Base-by-base conservation (phyloP, 306 rosid species). In the Dalbergia cultrata region DNA sequence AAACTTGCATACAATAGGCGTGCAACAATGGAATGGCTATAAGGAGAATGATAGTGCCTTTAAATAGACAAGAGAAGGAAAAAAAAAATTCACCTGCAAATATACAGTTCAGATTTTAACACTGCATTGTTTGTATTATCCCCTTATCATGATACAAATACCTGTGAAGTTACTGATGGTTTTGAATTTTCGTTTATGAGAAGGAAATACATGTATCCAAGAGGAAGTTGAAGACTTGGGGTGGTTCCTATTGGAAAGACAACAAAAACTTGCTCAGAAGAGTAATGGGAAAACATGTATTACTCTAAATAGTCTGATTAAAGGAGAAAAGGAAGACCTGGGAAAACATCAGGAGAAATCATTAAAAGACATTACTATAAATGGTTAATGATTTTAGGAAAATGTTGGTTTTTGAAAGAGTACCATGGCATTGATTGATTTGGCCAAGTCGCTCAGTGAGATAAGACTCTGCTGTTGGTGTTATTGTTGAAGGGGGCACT, bases 321-420 rank as follows among this genome's bases (percentile, higher is more conserved):
- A 12, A 13, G 53, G 53, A 13, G 53, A 3, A 47, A 47, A 10
- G 53, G 13, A 47, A 47, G 53, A 47, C 53, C 12, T 3, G 13
- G 13, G 13, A 10, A 47, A 47, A 47, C n/a, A 47, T 47, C 3
- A 3, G 53, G 53, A 12, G 53, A 47, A 10, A 47, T 14, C 53
- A 47, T 47, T 12, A 9, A 45, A 45, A 45, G 50, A 45, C 10
- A 10, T 13, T 47, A 47, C 53, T 47, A n/a, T 47, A 47, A 47
- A 9, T 11, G 16, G 5, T 47, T 26, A 26, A 26, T 26, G 31
- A 3, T 26, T 47, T 47, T 47, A 47, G 6, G 4, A 47, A 61
- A 11, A 62, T 45, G 34, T 75, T 49, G 63, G 72, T 18, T 75
- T 45, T 75, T 62, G 58, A 49, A 33, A 26, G 47, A 45, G 49